Percentiles rank a stretch among this genome's conserved stretches.
Conservation (phyloP, 106 monocot species). For the Phalaenopsis aphrodite region DNA sequence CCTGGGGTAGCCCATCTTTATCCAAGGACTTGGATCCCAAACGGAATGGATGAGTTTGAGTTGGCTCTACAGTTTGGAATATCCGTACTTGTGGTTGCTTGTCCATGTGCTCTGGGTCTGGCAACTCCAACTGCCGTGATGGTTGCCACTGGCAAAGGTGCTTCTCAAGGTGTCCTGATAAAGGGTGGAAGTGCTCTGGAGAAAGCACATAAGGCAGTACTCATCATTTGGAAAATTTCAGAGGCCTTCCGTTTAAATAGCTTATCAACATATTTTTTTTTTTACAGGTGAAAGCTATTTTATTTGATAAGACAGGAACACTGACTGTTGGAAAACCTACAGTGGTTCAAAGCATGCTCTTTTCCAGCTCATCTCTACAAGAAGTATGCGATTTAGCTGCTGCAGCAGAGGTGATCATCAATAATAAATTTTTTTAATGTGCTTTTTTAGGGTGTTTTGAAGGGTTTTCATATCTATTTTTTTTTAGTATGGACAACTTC, state of each 20-base stretch:
- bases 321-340: conserved; percentile 64
- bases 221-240: background rate
- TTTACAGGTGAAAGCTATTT: conserved; percentile 52
- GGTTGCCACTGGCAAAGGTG: conserved; percentile 98
- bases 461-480: background rate
- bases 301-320: conserved; percentile 96
- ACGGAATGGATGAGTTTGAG: conserved; percentile 84
- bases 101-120: conserved; percentile 90
- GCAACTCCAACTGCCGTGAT: conserved; percentile 98
- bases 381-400: conserved; percentile 66
- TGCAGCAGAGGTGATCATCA: conserved; percentile 56
- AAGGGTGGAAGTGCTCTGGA: conserved; percentile 94
- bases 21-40: conserved; percentile 74
- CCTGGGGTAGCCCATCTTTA: conserved; percentile 57
- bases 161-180: conserved; percentile 91
- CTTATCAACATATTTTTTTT: background rate
- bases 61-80: conserved; percentile 91
- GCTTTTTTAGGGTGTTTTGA: background rate
- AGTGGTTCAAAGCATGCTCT: conserved; percentile 56
- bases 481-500: background rate
- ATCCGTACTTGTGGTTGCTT: conserved; percentile 89
- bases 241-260: background rate
- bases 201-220: conserved; percentile 77
- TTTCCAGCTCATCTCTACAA: conserved; percentile 41
- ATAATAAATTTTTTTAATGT: background rate